Base-by-base conservation (phyloP, 805 yeast genomes). In the Barnettozyma sucrosica region DNA sequence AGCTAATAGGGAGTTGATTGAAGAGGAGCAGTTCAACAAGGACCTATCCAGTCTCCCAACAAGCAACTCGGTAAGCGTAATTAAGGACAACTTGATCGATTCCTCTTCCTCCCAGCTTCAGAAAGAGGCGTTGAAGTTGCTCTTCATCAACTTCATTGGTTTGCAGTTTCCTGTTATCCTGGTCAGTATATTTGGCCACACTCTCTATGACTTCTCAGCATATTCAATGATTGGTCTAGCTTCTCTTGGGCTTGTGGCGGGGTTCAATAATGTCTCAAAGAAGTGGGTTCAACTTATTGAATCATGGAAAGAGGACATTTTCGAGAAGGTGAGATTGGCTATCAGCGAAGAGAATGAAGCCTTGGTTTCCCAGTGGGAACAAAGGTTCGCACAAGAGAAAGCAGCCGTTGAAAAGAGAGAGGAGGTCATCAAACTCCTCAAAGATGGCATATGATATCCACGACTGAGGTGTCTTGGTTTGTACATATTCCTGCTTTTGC, bases 171-270 rank as follows among this genome's bases (percentile, higher is more conserved):
- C 70, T 0, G 38, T 65, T 32, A 36, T 61, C 2, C 14, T 60
- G 3, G 33, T 61, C 13, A 48, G 67, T 2, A 53, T 56, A n/a
- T 50, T 57, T 5, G 68, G 69, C 13, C 52, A 50, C 24, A 37
- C 63, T 2, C 48, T 66, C 3, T 61, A 56, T 32, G 64, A 61
- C 36, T 66, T 59, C 41, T 55, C 66, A 0, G 21, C 51, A 5
- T 62, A 57, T 42, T 64, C 70, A 5, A 65, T 65, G 69, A 52
- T 57, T 23, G 62, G 66, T 3, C 42, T 66, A 13, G 64, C 62
- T 2, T 58, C 61, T 13, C 46, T 66, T 5, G 70, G 69, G 16
- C 20, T 58, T 5, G 60, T 57, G 3, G 40, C 61, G 20, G 70
- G 70, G 0, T 55, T 65, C 41, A 62, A 59, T 40, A 63, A 62